Evolutionary conservation across 2,329 filamentous ascomycete genomes (phyloP), one percentile per base, ranked within the genome.

Genomic region (Saccharata proteae): DNA sequence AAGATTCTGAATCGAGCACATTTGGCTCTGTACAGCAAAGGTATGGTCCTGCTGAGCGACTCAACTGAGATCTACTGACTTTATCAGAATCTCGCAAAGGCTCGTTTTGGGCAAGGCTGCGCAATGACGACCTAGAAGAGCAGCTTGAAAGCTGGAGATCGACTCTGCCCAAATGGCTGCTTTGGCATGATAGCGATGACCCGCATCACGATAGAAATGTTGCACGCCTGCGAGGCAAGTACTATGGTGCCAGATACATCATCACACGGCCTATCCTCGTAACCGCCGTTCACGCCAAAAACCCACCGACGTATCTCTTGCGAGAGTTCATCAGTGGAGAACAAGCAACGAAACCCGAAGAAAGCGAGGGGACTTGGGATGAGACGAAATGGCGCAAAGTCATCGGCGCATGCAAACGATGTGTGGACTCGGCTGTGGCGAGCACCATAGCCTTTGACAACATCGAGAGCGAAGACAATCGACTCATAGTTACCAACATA

Each of bases 401-500:
- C 12, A 28, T 39, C 10, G 32, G 40, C n/a, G 40, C 52, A 10
- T 46, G 49, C 9, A 42, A 44, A 17, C 39, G 46, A 20, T 56
- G 54, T 32, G 49, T 57, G 23, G 32, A 51, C 25, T 81, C 84
- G 5, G 73, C 93, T 1, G 74, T 93, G 32, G 67, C 80, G 48
- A 94, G 88, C 52, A 96, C 88, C 0, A 70, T 74, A 33, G 83
- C 85, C 1, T 93, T 96, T 49, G 72, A 80, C 50, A 30, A 38
- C 4, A 38, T 43, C 12, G 52, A 80, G 62, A 47, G 77, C 67
- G 39, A 70, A 65, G 43, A 64, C 55, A 60, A 70, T 38, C 72
- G 84, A 17, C 73, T 81, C 6, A 78, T 94, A 30, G 77, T 96
- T 34, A 96, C 88, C n/a, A 96, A 94, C 46, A 77, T 93, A 15